phyloP scores from a whole-genome alignment of 495 filamentous ascomycete genomes.

The Lophiostoma macrostomum region DNA sequence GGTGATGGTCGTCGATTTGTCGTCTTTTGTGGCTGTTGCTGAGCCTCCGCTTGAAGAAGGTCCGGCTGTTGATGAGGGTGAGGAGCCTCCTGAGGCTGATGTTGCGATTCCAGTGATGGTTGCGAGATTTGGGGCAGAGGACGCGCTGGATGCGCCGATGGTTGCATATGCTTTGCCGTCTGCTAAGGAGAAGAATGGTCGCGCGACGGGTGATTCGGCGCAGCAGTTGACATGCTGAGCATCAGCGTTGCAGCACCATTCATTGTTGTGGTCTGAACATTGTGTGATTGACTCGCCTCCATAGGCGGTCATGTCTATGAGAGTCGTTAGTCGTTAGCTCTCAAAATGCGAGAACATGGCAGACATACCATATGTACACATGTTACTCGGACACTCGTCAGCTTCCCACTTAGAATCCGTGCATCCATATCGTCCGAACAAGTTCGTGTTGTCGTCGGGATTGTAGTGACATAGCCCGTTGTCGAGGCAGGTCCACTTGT shows the following conservation, averaged over 20 bases:
- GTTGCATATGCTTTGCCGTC: slow-evolving; percentile 25
- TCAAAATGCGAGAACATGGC: background rate
- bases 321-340: background rate
- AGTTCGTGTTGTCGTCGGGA: slow-evolving; percentile 10
- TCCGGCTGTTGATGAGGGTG: background rate
- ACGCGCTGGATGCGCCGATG: slow-evolving; percentile 14
- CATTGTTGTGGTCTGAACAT: slow-evolving; percentile 26
- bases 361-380: slow-evolving; percentile 32
- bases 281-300: slow-evolving; percentile 28
- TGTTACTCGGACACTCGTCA: slow-evolving; percentile 17
- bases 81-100: background rate
- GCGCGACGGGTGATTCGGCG: slow-evolving; percentile 3
- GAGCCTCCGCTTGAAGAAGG: slow-evolving; percentile 5
- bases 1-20: background rate
- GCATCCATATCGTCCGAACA: slow-evolving; percentile 25
- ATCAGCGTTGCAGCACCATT: slow-evolving; percentile 35
- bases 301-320: slow-evolving; percentile 8
- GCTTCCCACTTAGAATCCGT: slow-evolving; percentile 27
- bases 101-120: slow-evolving; percentile 10
- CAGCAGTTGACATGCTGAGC: slow-evolving; percentile 25
- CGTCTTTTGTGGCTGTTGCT: background rate
- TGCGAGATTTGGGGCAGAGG: slow-evolving; percentile 19
- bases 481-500: slow-evolving; percentile 31
- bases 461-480: slow-evolving; percentile 30
- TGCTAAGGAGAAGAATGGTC: slow-evolving; percentile 23